These are phyloP conservation scores for Pseudomicrostroma phylloplanum DNA, from an alignment of 1,284 basidiomycete genomes.

Conservation along the genomic window DNA sequence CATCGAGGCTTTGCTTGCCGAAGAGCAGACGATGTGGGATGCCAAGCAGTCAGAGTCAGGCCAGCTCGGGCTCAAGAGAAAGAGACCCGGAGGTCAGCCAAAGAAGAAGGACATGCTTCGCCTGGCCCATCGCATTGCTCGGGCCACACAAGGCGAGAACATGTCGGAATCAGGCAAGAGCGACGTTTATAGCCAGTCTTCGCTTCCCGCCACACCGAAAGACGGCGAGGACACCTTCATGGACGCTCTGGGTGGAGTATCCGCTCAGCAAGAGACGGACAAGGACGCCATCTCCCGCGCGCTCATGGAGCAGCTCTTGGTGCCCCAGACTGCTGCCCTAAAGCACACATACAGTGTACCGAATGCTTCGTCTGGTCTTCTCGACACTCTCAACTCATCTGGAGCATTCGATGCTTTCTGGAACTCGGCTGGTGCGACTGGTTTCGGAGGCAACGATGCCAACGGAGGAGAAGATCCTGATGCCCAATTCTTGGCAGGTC, in stretches of 20 bases:
- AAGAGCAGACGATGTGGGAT: conserved; percentile 43
- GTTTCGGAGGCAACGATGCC: conserved; percentile 8
- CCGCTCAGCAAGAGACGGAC: not conserved
- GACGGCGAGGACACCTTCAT: not conserved
- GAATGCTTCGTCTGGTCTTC: not conserved
- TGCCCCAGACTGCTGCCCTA: not conserved
- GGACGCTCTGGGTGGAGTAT: not conserved
- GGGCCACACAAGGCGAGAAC: conserved; percentile 24
- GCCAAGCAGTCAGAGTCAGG: conserved; percentile 16
- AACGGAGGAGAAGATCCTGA: conserved; percentile 12
- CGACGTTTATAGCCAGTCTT: not conserved
- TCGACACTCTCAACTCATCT: conserved; percentile 2
- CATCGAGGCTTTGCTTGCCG: conserved; percentile 42
- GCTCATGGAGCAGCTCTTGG: conserved; percentile 15
- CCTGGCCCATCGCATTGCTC: conserved; percentile 36
- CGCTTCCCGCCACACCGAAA: too few species aligned
- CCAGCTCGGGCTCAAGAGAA: conserved; percentile 14
- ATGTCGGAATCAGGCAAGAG: conserved; percentile 12
- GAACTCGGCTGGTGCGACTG: not conserved
- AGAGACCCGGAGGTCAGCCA: conserved; percentile 20
- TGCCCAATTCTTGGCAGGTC: not conserved
- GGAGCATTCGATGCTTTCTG: not conserved
- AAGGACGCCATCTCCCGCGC: conserved; percentile 13
- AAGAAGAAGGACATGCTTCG: conserved; percentile 35
- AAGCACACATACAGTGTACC: too few species aligned